These are phyloP conservation scores for Lathyrus tuberosus DNA, from an alignment of 306 rosid genomes.

Conservation along the genomic window DNA sequence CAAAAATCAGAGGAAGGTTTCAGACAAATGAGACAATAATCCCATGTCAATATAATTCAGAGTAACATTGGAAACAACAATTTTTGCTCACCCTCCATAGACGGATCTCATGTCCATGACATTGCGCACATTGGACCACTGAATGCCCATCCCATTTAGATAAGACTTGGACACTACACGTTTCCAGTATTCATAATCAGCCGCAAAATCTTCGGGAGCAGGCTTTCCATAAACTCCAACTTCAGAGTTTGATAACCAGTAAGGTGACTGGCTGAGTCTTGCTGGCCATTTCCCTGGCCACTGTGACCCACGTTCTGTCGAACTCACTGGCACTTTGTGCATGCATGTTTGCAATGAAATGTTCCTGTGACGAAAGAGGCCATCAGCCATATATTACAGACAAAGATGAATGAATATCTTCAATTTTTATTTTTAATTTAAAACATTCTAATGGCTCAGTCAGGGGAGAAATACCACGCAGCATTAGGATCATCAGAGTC, in stretches of 20 bases:
- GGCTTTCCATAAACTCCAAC: conserved; percentile 95
- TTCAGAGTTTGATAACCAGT: conserved; percentile 80
- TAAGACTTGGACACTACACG: conserved; percentile 75
- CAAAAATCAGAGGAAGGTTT: conserved; percentile 34
- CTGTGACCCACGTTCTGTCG: conserved; percentile 78
- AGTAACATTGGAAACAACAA: conserved; percentile 7
- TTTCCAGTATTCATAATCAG: conserved; percentile 87
- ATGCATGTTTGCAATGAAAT: conserved; percentile 83
- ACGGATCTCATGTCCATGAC: conserved; percentile 96
- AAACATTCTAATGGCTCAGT: conserved; percentile 16
- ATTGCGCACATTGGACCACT: conserved; percentile 87
- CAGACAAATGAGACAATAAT: conserved; percentile 9
- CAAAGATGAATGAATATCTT: conserved; percentile 18
- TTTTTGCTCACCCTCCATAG: conserved; percentile 75
- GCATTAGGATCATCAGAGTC: conserved; percentile 84
- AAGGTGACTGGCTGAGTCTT: conserved; percentile 79
- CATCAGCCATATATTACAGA: conserved; percentile 22
- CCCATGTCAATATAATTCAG: conserved; percentile 30
- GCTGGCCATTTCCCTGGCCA: conserved; percentile 94
- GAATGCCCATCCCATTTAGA: conserved; percentile 74
- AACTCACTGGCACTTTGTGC: conserved; percentile 75
- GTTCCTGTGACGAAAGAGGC: conserved; percentile 60
- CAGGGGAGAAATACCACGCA: conserved; percentile 68
- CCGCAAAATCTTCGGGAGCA: conserved; percentile 86
- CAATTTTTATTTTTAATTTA: not conserved